These are phyloP conservation scores for Chaetomidium leptoderma DNA, from an alignment of 495 filamentous ascomycete genomes.

Conservation along the genomic window DNA sequence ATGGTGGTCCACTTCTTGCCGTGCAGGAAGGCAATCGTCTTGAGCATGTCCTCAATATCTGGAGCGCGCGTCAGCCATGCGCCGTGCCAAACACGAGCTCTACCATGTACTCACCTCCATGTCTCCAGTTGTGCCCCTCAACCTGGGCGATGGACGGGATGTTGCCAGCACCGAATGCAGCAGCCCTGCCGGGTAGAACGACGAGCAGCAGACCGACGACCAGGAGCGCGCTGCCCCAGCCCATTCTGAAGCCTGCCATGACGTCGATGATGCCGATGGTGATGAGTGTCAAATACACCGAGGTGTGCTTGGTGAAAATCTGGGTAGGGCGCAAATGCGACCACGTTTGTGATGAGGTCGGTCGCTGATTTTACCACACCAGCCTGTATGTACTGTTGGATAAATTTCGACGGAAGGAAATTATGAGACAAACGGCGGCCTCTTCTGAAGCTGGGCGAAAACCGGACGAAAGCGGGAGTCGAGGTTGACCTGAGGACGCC, in stretches of 20 bases:
- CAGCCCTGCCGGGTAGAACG: constrained; percentile 57
- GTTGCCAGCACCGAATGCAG: constrained; percentile 92
- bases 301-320: neutral
- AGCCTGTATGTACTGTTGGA: neutral
- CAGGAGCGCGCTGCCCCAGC: constrained; percentile 45
- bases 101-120: constrained; percentile 56
- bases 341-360: neutral
- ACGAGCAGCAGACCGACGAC: constrained; percentile 51
- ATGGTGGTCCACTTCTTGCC: constrained; percentile 93
- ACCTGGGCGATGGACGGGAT: constrained; percentile 90
- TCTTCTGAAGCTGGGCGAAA: neutral
- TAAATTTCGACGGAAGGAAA: neutral
- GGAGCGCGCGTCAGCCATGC: neutral
- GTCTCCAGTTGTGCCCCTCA: constrained; percentile 93
- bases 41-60: constrained; percentile 88
- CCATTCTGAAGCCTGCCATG: constrained; percentile 40
- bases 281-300: neutral
- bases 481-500: neutral
- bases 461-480: neutral
- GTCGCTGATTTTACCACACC: neutral
- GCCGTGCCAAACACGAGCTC: neutral
- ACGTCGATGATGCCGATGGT: neutral
- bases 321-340: constrained; percentile 3
- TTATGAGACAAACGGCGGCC: neutral
- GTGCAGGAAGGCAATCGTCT: constrained; percentile 77